phyloP scores from a whole-genome alignment of 805 yeast genomes.

The Zygotorulaspora danielsina region DNA sequence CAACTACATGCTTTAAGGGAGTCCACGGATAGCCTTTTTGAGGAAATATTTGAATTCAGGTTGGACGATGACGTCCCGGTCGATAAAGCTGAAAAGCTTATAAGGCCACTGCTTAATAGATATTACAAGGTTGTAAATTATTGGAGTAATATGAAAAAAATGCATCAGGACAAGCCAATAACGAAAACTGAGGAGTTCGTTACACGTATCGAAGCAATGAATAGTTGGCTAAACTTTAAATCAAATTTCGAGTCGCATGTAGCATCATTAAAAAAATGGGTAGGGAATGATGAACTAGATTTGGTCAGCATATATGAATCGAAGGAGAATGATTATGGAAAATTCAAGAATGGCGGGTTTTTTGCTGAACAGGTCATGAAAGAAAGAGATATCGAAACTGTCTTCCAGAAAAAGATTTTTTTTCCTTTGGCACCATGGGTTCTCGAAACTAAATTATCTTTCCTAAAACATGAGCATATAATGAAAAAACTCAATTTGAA shows the following conservation, averaged over 20 bases:
- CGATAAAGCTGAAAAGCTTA: slow-evolving; percentile 45
- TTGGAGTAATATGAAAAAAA: slow-evolving; percentile 76
- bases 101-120: slow-evolving; percentile 52
- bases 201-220: slow-evolving; percentile 65
- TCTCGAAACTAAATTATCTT: slow-evolving; percentile 71
- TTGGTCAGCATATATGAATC: slow-evolving; percentile 42
- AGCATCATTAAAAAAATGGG: slow-evolving; percentile 65
- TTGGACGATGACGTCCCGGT: slow-evolving; percentile 41
- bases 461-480: slow-evolving; percentile 53
- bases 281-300: slow-evolving; percentile 76
- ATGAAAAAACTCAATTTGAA: slow-evolving; percentile 72
- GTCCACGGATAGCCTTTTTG: slow-evolving; percentile 66
- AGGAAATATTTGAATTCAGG: slow-evolving; percentile 62
- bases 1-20: slow-evolving; percentile 66
- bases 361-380: slow-evolving; percentile 81
- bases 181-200: slow-evolving; percentile 62
- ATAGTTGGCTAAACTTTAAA: slow-evolving; percentile 78
- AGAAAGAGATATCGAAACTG: slow-evolving; percentile 67
- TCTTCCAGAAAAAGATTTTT: slow-evolving; percentile 67
- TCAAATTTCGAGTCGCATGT: slow-evolving; percentile 62
- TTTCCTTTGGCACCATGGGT: slow-evolving; percentile 75
- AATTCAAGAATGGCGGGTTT: slow-evolving; percentile 60
- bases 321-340: slow-evolving; percentile 20
- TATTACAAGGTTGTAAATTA: slow-evolving; percentile 65
- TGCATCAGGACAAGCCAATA: slow-evolving; percentile 73